Percentiles rank a stretch among this genome's conserved stretches.
Evolutionary conservation across 768 basidiomycete species (phyloP).

Genomic region (Collybiopsis confluens): DNA sequence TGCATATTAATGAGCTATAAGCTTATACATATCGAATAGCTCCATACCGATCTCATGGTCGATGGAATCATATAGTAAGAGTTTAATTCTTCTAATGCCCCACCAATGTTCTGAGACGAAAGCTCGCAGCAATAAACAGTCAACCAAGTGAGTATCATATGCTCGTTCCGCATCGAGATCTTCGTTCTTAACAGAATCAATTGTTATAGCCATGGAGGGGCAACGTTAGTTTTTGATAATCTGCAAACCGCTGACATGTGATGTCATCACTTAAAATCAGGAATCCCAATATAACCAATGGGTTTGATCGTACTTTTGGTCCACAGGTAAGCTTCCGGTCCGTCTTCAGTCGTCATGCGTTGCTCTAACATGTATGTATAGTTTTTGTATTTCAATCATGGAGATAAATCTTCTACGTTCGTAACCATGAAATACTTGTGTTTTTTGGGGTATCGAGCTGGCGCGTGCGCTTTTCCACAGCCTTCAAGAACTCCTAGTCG

Average conservation of each 20-base stretch:
- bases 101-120: not conserved
- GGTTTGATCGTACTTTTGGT: conserved; percentile 24
- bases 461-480: not conserved
- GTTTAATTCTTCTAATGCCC: not conserved
- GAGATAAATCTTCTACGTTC: conserved; percentile 1
- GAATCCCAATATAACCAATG: conserved; percentile 21
- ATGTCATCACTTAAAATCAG: too few relatives aligned
- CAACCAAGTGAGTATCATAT: conserved; percentile 7
- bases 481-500: conserved; percentile 15
- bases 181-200: not conserved
- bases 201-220: conserved; percentile 14
- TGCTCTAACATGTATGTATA: conserved; percentile 4
- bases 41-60: conserved; percentile 10
- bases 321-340: conserved; percentile 10
- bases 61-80: conserved; percentile 11
- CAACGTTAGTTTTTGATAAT: conserved; percentile 5
- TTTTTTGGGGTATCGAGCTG: too few relatives aligned
- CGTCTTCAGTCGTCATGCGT: not conserved
- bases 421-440: too few relatives aligned
- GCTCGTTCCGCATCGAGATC: not conserved
- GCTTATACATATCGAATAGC: not conserved
- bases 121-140: conserved; percentile 11
- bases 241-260: too few relatives aligned
- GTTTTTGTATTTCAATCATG: conserved; percentile 17
- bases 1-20: not conserved